Percentiles rank a stretch among this genome's conserved stretches.
Evolutionary conservation across 2,329 filamentous ascomycete species (phyloP).

Genomic region (Ophiostoma sp.): DNA sequence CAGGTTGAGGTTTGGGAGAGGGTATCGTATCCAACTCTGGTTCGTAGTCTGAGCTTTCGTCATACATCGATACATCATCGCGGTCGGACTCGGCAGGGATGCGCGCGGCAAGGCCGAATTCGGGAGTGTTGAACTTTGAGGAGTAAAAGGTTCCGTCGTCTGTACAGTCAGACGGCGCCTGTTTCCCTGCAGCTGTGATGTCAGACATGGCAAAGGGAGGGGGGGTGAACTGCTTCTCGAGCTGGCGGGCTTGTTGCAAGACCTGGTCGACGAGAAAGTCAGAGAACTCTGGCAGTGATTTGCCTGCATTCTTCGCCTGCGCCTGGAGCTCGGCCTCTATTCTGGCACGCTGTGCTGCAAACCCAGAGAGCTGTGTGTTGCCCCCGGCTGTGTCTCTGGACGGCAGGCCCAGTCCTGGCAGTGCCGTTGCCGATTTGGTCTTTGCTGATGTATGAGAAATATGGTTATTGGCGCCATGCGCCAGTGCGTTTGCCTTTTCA

Average conservation of each 20-base stretch:
- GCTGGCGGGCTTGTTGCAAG: slow-evolving; percentile 61
- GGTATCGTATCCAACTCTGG: slow-evolving; percentile 30
- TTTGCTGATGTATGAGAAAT: not conserved
- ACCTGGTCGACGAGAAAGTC: slow-evolving; percentile 70
- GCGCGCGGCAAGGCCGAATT: slow-evolving; percentile 46
- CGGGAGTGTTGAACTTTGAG: slow-evolving; percentile 78
- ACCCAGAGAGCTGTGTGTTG: slow-evolving; percentile 74
- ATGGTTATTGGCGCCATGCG: not conserved
- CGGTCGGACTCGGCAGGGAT: slow-evolving; percentile 44
- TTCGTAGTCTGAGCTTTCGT: slow-evolving; percentile 35
- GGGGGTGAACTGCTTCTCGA: slow-evolving; percentile 65
- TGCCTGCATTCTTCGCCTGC: slow-evolving; percentile 61
- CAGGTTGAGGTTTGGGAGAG: not conserved
- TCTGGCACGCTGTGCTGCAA: slow-evolving; percentile 71
- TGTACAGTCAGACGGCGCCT: slow-evolving; percentile 60
- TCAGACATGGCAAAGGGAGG: slow-evolving; percentile 35
- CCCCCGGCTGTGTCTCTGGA: slow-evolving; percentile 38
- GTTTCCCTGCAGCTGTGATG: slow-evolving; percentile 13
- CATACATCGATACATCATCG: slow-evolving; percentile 38
- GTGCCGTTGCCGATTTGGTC: slow-evolving; percentile 19
- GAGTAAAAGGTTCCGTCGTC: slow-evolving; percentile 96
- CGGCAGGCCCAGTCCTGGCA: slow-evolving; percentile 21
- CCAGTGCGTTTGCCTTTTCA: not conserved
- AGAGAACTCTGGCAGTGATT: slow-evolving; percentile 45
- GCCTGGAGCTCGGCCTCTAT: slow-evolving; percentile 74